These are phyloP conservation scores for Pisolithus microcarpus DNA, from an alignment of 768 basidiomycete species.

Conservation along the genomic window DNA sequence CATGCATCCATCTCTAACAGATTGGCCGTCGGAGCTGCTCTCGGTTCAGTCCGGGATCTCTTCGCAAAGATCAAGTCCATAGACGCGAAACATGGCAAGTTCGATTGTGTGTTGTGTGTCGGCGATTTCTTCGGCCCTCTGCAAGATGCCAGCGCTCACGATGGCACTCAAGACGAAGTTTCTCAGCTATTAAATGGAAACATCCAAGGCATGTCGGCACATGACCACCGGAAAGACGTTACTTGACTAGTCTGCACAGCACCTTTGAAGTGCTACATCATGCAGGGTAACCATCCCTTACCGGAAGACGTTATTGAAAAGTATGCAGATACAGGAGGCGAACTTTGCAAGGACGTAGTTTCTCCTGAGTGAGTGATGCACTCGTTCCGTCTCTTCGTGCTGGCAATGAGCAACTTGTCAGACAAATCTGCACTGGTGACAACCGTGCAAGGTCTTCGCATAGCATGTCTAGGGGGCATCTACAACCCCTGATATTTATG, in stretches of 20 bases:
- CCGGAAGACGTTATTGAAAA: slow-evolving; percentile 68
- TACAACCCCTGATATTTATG: slow-evolving; percentile 59
- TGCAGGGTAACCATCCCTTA: slow-evolving; percentile 75
- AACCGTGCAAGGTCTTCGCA: slow-evolving; percentile 72
- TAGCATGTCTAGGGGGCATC: slow-evolving; percentile 78
- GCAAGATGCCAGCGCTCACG: slow-evolving; percentile 25
- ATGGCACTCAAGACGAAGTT: slow-evolving; percentile 43
- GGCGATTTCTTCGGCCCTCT: slow-evolving; percentile 81
- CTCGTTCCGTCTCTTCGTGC: neutral
- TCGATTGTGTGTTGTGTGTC: slow-evolving; percentile 72
- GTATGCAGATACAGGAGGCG: slow-evolving; percentile 68
- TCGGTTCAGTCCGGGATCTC: slow-evolving; percentile 66
- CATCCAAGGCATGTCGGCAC: slow-evolving; percentile 48
- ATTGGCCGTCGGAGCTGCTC: slow-evolving; percentile 75
- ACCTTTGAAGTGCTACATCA: slow-evolving; percentile 87
- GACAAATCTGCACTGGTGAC: slow-evolving; percentile 78
- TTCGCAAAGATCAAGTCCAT: slow-evolving; percentile 78
- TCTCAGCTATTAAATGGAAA: slow-evolving; percentile 56
- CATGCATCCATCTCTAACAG: slow-evolving; percentile 21
- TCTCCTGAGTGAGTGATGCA: slow-evolving; percentile 60
- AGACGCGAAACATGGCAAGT: slow-evolving; percentile 89
- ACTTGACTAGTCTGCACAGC: slow-evolving; percentile 37
- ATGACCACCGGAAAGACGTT: slow-evolving; percentile 1
- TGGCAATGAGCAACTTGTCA: slow-evolving; percentile 23
- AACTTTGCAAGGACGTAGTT: slow-evolving; percentile 79